Evolutionary conservation across 2,329 filamentous ascomycete genomes (phyloP).

Genomic region (Nemania sp.): DNA sequence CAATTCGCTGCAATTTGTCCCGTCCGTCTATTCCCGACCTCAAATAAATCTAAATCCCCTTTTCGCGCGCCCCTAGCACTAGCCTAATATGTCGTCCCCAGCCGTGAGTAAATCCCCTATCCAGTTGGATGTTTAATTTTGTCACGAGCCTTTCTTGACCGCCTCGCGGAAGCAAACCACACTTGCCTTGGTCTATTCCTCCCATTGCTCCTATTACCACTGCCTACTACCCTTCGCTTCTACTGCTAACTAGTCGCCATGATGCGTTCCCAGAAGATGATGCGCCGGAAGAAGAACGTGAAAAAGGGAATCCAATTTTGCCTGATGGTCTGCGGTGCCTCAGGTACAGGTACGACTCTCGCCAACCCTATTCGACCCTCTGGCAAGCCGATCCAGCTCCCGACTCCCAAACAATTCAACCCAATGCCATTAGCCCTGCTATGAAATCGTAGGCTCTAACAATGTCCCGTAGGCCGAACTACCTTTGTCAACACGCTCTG

Average conservation of each 20-base stretch:
- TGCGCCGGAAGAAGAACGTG: constrained; percentile 99
- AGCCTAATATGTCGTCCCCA: constrained; percentile 54
- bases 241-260: constrained; percentile 44
- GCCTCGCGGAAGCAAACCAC: constrained; percentile 30
- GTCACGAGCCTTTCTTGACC: constrained; percentile 40
- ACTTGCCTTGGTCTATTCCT: constrained; percentile 21
- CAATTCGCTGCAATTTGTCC: constrained; percentile 32
- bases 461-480: constrained; percentile 78
- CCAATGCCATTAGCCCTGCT: constrained; percentile 17
- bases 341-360: constrained; percentile 84
- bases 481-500: constrained; percentile 99
- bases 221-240: constrained; percentile 10
- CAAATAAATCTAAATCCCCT: constrained; percentile 36
- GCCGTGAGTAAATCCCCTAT: constrained; percentile 52
- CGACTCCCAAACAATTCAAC: constrained; percentile 15
- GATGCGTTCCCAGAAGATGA: constrained; percentile 78
- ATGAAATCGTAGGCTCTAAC: constrained; percentile 22
- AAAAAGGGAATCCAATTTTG: constrained; percentile 99
- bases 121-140: constrained; percentile 36
- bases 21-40: constrained; percentile 26
- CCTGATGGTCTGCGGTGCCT: constrained; percentile 99
- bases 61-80: constrained; percentile 44
- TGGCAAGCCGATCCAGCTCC: constrained; percentile 16
- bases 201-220: constrained; percentile 10
- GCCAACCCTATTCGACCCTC: constrained; percentile 23